Base-by-base conservation (phyloP, 2,329 filamentous ascomycete genomes). In the Thermoascus crustaceus region DNA sequence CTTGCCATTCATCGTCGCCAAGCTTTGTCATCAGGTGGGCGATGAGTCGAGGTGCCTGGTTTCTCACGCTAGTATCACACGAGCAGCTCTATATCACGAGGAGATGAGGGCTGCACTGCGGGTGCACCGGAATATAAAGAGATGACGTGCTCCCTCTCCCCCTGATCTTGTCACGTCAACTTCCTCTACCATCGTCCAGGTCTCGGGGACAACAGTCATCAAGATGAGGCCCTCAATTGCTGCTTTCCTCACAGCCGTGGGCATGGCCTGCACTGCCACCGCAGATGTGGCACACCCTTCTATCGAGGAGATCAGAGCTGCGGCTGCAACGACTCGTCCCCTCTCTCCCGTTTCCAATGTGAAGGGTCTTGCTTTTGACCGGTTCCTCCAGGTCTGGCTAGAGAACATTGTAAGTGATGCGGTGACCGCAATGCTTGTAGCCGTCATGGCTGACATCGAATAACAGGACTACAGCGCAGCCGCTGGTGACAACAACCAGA, bases 311-410 rank as follows among this genome's bases (percentile, higher is more conserved):
- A 54, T 60, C 29, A 37, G 49, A 23, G 47, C 48, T 4, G 51
- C 57, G n/a, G 50, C 49, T 9, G 76, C 77, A 8, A 80, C 75
- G 2, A 78, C 75, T 7, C 66, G 71, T 52, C 78, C 78, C 2
- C 63, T 63, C 42, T 78, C 75, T 44, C 78, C 79, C 1, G 76
- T 73, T 11, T 79, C 71, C 54, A 59, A 76, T 48, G 76, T 87
- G 32, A 70, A 75, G 52, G 85, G 85, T 46, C 76, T 79, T 54
- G 79, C 71, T 0, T 88, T 88, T 54, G 73, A 87, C 56, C 76
- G 82, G 14, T 74, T 84, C 42, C 76, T 76, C 36, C 73, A 78
- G 39, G 77, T 88, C 58, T 88, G 80, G 79, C 72, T 86, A 23
- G 84, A 88, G 64, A 88, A 88, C 54, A 83, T 80, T 26, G 72